phyloP scores from a whole-genome alignment of 345 rosid species.

The Turritis glabra region DNA sequence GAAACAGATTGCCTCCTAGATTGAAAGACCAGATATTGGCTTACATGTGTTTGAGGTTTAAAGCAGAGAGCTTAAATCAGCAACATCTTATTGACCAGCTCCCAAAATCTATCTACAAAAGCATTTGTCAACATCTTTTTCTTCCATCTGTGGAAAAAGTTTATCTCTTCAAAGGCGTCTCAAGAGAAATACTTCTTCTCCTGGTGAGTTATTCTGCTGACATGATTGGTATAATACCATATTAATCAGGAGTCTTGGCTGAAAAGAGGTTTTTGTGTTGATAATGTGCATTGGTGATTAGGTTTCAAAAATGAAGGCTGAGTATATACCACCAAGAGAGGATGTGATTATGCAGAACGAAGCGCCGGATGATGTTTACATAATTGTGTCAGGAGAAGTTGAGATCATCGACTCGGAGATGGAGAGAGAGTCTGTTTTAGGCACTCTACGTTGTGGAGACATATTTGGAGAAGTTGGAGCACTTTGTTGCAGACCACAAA shows the following conservation, averaged over 20 bases:
- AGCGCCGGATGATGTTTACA: conserved; percentile 82
- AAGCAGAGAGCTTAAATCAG: conserved; percentile 91
- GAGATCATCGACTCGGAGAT: conserved; percentile 61
- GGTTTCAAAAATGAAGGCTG: conserved; percentile 88
- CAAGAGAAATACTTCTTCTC: conserved; percentile 61
- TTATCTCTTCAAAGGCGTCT: conserved; percentile 70
- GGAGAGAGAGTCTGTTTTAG: conserved; percentile 59
- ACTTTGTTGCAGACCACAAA: conserved; percentile 71
- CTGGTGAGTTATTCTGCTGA: conserved; percentile 45
- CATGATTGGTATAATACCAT: neutral
- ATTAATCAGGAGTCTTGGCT: neutral
- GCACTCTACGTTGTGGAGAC: conserved; percentile 62
- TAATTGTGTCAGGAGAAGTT: conserved; percentile 81
- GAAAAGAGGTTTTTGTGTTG: neutral
- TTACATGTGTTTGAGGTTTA: conserved; percentile 88
- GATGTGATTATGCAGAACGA: conserved; percentile 87
- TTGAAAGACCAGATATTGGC: conserved; percentile 82
- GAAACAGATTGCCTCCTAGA: conserved; percentile 74
- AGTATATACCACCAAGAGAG: conserved; percentile 90
- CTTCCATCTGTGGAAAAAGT: conserved; percentile 70
- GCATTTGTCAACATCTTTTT: conserved; percentile 86
- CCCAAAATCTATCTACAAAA: conserved; percentile 84
- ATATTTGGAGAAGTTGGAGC: conserved; percentile 92
- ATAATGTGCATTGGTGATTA: conserved; percentile 26
- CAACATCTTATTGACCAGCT: conserved; percentile 79